These are phyloP conservation scores for Malassezia sympodialis DNA, from an alignment of 1,284 basidiomycete genomes.

Conservation along the genomic window DNA sequence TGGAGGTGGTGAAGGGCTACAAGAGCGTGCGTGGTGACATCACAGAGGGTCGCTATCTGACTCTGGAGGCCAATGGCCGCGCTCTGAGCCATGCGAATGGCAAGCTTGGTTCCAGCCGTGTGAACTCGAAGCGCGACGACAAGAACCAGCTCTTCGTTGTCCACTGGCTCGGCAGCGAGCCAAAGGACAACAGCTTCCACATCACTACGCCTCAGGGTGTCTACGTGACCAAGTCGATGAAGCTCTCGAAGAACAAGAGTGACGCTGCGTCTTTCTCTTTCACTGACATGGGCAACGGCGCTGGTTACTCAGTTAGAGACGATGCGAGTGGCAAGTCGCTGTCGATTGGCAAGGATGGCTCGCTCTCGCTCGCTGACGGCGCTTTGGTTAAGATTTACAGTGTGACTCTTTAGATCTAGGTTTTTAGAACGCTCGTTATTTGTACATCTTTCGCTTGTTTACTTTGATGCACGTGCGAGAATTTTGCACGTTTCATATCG, in stretches of 20 bases:
- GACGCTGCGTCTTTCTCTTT: slow-evolving; percentile 14
- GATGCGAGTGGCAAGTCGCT: background rate
- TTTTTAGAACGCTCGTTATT: background rate
- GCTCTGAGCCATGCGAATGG: slow-evolving; percentile 18
- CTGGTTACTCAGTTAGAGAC: slow-evolving; percentile 13
- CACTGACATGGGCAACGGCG: slow-evolving; percentile 11
- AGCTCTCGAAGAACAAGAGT: background rate
- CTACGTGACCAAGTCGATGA: slow-evolving; percentile 10
- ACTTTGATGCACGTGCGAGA: no score
- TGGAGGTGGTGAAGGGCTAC: slow-evolving; percentile 20
- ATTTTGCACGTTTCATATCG: no score
- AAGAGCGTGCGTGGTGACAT: slow-evolving; percentile 24
- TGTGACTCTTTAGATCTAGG: background rate
- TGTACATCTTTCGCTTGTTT: background rate
- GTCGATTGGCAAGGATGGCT: background rate
- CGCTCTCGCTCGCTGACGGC: background rate
- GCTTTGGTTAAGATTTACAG: background rate
- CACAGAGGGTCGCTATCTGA: slow-evolving; percentile 27
- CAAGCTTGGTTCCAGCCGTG: background rate
- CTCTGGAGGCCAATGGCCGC: slow-evolving; percentile 18
- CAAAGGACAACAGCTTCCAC: slow-evolving; percentile 7
- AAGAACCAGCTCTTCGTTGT: slow-evolving; percentile 8
- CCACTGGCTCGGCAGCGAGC: slow-evolving; percentile 6
- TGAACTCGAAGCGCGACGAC: background rate
- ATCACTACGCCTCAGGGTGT: background rate